phyloP scores from a whole-genome alignment of 202 grass and related monocot genomes.

The Bolboschoenoplectus hybrid region DNA sequence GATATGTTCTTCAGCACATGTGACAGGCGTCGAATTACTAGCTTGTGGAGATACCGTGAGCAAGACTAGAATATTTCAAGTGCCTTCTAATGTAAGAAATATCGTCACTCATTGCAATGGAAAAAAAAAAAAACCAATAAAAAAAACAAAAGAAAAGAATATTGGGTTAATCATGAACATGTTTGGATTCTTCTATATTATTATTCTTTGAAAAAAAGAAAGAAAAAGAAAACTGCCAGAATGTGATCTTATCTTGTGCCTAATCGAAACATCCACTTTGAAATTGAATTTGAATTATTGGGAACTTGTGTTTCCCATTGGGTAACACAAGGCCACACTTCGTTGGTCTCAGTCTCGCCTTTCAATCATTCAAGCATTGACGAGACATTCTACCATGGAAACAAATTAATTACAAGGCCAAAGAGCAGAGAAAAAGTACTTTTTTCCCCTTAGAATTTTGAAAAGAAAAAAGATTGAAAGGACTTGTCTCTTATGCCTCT shows the following conservation, averaged over 20 bases:
- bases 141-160: too few species aligned
- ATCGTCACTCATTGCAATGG: too few species aligned
- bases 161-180: too few species aligned
- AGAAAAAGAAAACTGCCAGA: neutral
- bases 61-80: too few species aligned
- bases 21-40: too few species aligned
- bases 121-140: too few species aligned
- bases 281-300: neutral
- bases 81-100: too few species aligned
- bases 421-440: neutral
- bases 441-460: slow-evolving; percentile 3
- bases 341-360: neutral
- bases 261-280: slow-evolving; percentile 6
- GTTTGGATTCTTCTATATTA: too few species aligned
- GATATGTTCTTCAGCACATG: too few species aligned
- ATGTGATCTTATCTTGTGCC: neutral
- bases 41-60: too few species aligned
- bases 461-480: neutral
- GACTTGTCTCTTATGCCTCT: neutral
- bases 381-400: neutral
- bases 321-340: slow-evolving; percentile 19
- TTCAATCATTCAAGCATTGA: slow-evolving; percentile 2
- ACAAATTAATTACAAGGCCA: neutral
- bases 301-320: slow-evolving; percentile 8
- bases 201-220: too few species aligned